phyloP scores from a whole-genome alignment of 140 eudicot genomes.

The Senecio squalidus region DNA sequence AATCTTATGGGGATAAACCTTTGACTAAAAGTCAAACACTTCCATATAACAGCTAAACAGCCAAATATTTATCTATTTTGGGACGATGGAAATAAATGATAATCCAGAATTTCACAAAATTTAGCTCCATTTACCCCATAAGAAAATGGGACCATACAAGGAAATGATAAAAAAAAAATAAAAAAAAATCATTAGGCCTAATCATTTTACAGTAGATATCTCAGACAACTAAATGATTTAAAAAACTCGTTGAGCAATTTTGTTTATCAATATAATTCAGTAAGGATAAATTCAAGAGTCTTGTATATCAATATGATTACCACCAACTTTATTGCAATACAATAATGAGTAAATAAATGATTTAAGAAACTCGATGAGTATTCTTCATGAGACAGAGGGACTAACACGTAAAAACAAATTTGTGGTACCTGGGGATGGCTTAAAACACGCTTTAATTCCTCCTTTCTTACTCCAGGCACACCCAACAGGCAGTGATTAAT shows the following conservation, averaged over 20 bases:
- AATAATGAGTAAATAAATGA: neutral
- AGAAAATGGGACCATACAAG: neutral
- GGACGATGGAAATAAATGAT: neutral
- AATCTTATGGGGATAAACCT: neutral
- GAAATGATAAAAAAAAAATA: neutral
- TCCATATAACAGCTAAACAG: neutral
- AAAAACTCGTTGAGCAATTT: neutral
- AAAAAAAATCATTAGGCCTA: too few species aligned
- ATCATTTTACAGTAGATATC: neutral
- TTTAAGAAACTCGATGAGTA: neutral
- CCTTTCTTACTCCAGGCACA: constrained; percentile 78
- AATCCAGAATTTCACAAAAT: neutral
- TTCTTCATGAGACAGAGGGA: neutral
- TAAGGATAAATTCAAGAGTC: neutral
- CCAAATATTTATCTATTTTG: neutral
- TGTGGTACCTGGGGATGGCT: constrained; percentile 88
- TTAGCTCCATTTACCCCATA: neutral
- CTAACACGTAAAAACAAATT: neutral
- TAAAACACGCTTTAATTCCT: constrained; percentile 80
- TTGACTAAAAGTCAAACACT: neutral
- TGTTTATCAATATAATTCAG: neutral
- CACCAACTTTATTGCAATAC: neutral
- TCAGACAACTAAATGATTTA: neutral
- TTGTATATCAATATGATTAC: neutral
- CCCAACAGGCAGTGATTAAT: constrained; percentile 95